These are phyloP conservation scores for Pichia deserticola DNA, from an alignment of 805 yeast genomes.

Conservation along the genomic window DNA sequence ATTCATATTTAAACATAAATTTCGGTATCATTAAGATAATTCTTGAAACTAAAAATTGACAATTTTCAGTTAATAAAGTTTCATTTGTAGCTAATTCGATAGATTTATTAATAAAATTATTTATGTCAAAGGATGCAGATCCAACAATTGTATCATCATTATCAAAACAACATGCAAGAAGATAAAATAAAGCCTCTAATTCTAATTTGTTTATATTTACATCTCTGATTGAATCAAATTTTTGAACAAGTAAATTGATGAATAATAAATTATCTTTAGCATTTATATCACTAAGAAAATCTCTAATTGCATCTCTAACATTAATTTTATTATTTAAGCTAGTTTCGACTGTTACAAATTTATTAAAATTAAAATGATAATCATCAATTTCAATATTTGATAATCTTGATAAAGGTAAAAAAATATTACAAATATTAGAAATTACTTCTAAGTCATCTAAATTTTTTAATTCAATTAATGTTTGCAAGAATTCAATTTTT, in stretches of 20 bases:
- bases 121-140: slow-evolving; percentile 18
- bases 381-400: slow-evolving; percentile 37
- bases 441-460: slow-evolving; percentile 12
- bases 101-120: slow-evolving; percentile 14
- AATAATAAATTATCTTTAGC: slow-evolving; percentile 30
- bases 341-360: slow-evolving; percentile 64
- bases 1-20: slow-evolving; percentile 45
- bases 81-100: slow-evolving; percentile 11
- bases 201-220: slow-evolving; percentile 11
- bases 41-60: slow-evolving; percentile 40
- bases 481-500: slow-evolving; percentile 26
- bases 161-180: slow-evolving; percentile 35
- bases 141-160: slow-evolving; percentile 28
- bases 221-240: slow-evolving; percentile 1
- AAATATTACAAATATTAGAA: slow-evolving; percentile 19
- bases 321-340: slow-evolving; percentile 52
- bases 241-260: slow-evolving; percentile 19
- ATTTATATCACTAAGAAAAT: slow-evolving; percentile 45
- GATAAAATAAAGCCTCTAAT: slow-evolving; percentile 35
- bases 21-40: slow-evolving; percentile 48
- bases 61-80: slow-evolving; percentile 15
- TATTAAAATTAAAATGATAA: slow-evolving; percentile 57
- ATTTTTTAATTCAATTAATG: slow-evolving; percentile 18
- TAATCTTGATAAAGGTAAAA: slow-evolving; percentile 34
- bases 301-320: slow-evolving; percentile 56